These are phyloP conservation scores for Alloteropsis semialata DNA, from an alignment of 176 grass and related monocot species.

Conservation along the genomic window DNA sequence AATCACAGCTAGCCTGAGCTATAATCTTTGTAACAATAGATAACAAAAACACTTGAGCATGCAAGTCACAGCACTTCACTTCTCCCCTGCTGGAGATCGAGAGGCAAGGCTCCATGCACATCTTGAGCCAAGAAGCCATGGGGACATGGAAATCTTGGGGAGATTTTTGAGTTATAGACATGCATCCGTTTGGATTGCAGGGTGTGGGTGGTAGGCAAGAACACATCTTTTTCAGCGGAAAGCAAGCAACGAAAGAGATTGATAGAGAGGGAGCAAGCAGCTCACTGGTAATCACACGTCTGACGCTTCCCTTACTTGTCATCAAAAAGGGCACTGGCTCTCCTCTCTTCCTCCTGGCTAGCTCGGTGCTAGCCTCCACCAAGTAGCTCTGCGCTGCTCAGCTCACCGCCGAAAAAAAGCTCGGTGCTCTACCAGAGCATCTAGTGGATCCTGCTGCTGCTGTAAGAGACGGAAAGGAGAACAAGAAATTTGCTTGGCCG, in stretches of 20 bases:
- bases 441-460: constrained; percentile 39
- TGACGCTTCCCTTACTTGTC: constrained; percentile 25
- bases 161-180: constrained; percentile 24
- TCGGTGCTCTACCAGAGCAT: constrained; percentile 38
- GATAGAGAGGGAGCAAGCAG: constrained; percentile 37
- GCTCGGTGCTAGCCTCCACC: constrained; percentile 15
- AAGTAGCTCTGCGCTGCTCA: background rate
- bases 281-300: constrained; percentile 49
- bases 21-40: constrained; percentile 18
- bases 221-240: constrained; percentile 52
- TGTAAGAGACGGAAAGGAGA: constrained; percentile 37
- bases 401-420: constrained; percentile 34
- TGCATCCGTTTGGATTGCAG: constrained; percentile 19
- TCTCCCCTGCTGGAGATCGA: constrained; percentile 28
- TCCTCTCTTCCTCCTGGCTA: constrained; percentile 31
- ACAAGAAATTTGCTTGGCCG: constrained; percentile 34
- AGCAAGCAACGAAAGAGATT: constrained; percentile 54
- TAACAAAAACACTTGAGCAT: constrained; percentile 27
- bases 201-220: constrained; percentile 16
- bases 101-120: constrained; percentile 35
- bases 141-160: background rate
- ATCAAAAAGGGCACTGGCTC: background rate
- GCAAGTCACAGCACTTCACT: constrained; percentile 24
- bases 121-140: constrained; percentile 23
- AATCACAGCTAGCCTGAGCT: background rate